Evolutionary conservation across 768 basidiomycete species (phyloP).

Genomic region (Lanmaoa pseudosensibilis): DNA sequence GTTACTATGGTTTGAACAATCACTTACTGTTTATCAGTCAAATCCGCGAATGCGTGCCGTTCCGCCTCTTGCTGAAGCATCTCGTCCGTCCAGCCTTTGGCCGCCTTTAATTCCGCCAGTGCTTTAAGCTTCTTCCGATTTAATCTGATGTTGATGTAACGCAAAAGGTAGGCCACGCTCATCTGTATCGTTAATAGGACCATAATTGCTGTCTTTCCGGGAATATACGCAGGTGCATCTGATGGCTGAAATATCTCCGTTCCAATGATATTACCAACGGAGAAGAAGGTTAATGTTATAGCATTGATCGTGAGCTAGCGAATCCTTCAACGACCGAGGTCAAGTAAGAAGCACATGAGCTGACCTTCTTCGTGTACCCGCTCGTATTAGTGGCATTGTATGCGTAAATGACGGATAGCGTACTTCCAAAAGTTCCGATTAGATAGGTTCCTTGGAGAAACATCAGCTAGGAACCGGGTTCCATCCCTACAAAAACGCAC

Average conservation of each 20-base stretch:
- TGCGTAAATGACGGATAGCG: constrained; percentile 26
- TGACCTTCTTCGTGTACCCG: constrained; percentile 31
- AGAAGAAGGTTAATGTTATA: constrained; percentile 17
- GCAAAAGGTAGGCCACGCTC: constrained; percentile 21
- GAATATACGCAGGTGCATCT: constrained; percentile 30
- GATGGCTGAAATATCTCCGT: constrained; percentile 27
- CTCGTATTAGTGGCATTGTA: constrained; percentile 31
- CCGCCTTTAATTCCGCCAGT: constrained; percentile 15
- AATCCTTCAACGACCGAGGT: background rate
- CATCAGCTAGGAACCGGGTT: background rate
- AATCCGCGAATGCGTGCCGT: constrained; percentile 28
- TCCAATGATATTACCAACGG: constrained; percentile 25
- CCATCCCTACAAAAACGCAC: constrained; percentile 1
- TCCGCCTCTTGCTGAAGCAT: constrained; percentile 26
- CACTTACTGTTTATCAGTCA: constrained; percentile 30
- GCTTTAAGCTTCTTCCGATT: constrained; percentile 20
- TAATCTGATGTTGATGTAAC: constrained; percentile 22
- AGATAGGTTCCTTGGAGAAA: constrained; percentile 16
- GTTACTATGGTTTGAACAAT: background rate
- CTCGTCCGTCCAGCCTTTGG: constrained; percentile 25
- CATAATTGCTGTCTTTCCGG: constrained; percentile 36
- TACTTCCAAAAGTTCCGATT: constrained; percentile 27
- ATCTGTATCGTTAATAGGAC: constrained; percentile 27
- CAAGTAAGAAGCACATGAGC: background rate
- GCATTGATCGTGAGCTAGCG: constrained; percentile 22